Evolutionary conservation across 2,329 filamentous ascomycete species (phyloP).

Genomic region (Echinosphaeria canescens): DNA sequence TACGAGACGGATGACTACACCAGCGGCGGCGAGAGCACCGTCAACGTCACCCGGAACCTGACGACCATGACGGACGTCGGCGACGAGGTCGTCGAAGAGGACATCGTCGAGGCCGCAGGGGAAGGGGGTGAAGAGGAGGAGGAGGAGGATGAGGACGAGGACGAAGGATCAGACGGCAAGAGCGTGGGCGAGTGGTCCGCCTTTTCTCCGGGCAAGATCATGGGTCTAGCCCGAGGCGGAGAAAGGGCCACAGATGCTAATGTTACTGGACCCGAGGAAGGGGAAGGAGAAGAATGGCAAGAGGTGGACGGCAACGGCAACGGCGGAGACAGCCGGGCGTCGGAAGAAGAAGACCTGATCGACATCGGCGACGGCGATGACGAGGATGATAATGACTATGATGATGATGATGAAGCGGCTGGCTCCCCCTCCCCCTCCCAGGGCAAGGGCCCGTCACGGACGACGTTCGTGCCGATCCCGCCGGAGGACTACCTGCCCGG

Average conservation of each 20-base stretch:
- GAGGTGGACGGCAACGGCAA: too few species aligned
- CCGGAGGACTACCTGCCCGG: constrained; percentile 74
- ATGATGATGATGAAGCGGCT: constrained; percentile 17
- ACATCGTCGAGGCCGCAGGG: constrained; percentile 17
- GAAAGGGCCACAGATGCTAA: too few species aligned
- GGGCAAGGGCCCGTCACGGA: constrained; percentile 31
- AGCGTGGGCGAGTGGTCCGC: constrained; percentile 76
- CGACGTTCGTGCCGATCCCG: constrained; percentile 55
- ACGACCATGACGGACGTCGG: constrained; percentile 18
- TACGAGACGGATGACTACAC: constrained; percentile 66
- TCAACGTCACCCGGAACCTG: constrained; percentile 52
- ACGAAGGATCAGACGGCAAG: constrained; percentile 33
- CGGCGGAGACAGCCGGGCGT: too few species aligned
- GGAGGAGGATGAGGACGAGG: constrained; percentile 13
- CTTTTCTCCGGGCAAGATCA: constrained; percentile 54
- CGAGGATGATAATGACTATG: constrained; percentile 11
- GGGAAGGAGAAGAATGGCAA: constrained; percentile 12
- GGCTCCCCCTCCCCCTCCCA: constrained; percentile 18
- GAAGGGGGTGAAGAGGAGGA: constrained; percentile 13
- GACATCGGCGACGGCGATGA: constrained; percentile 9
- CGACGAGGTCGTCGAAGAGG: constrained; percentile 20
- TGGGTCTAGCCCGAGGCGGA: too few species aligned
- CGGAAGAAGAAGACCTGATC: too few species aligned
- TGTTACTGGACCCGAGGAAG: too few species aligned
- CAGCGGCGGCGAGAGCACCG: constrained; percentile 68